Base-by-base conservation (phyloP, 306 rosid genomes). In the Rubus idaeus region DNA sequence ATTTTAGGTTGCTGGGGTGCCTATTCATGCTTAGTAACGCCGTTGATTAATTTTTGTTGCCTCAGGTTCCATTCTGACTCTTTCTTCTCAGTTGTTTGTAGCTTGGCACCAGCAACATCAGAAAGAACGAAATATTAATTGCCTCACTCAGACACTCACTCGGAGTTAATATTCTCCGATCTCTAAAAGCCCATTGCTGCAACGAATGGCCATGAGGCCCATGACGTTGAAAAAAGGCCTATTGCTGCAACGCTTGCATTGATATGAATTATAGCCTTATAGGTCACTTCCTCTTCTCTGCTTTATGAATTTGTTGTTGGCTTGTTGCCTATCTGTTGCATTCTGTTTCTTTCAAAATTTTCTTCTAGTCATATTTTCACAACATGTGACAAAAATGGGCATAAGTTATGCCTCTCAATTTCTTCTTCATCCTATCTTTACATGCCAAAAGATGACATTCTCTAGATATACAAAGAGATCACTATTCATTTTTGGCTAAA, bases 331-430 rank as follows among this genome's bases (percentile, higher is more conserved):
- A 46, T 10, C 50, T 46, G 12, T 46, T 46, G 50, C 50, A 46
- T 50, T 55, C 12, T 7, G 20, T 55, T 55, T 10, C 61, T 53
- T 55, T 55, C 35, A 8, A 10, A n/a, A 7, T 8, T 53, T 53
- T 20, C 35, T 56, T 56, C 2, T 57, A 57, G 14, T 23, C 14
- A 9, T 57, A 3, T 20, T 1, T 56, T 56, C 62, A 21, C 10
- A 55, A 8, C 1, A 57, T 57, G 66, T 50, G 64, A 65, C 74
- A 72, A 65, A 62, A 67, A 65, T 46, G 64, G 20, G 72, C 80
- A 69, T 26, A 58, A 75, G 83, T 50, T 69, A 18, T 75, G 80
- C 73, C 67, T 51, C 40, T 40, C 10, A 41, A 51, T 37, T 49
- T 41, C 49, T 57, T 51, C 12, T 56, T 39, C 66, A 66, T 40